phyloP scores from a whole-genome alignment of 2,329 filamentous ascomycete genomes.

The Fusarium falciforme region DNA sequence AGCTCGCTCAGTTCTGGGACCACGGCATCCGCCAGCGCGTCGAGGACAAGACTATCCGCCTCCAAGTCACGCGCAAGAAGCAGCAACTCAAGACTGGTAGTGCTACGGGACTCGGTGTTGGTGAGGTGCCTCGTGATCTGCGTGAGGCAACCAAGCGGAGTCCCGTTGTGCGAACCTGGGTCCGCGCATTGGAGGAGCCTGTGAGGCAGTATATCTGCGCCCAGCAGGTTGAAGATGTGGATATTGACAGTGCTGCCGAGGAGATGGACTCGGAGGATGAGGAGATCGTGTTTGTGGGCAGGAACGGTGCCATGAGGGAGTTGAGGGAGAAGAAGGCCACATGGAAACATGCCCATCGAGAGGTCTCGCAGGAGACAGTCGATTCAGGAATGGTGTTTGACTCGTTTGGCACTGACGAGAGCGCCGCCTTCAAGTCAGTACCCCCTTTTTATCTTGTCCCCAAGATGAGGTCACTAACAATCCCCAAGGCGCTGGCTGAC shows the following conservation, averaged over 20 bases:
- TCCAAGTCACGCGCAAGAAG: conserved; percentile 58
- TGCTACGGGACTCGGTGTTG: conserved; percentile 59
- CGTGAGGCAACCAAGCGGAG: conserved; percentile 83
- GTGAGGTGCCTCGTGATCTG: conserved; percentile 81
- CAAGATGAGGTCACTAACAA: conserved; percentile 6
- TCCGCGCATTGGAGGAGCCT: conserved; percentile 87
- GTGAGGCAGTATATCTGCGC: conserved; percentile 80
- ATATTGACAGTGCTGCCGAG: conserved; percentile 47
- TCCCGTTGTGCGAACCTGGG: conserved; percentile 80
- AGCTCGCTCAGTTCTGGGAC: conserved; percentile 89
- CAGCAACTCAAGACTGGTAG: conserved; percentile 56
- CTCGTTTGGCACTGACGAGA: conserved; percentile 77
- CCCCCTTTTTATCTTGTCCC: not conserved
- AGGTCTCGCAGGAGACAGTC: conserved; percentile 69
- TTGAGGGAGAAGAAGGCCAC: conserved; percentile 49
- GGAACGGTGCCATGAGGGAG: conserved; percentile 68
- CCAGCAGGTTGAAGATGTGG: conserved; percentile 42
- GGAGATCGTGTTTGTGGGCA: conserved; percentile 90
- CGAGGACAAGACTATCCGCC: conserved; percentile 57
- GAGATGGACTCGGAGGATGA: conserved; percentile 72
- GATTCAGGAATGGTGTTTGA: conserved; percentile 81
- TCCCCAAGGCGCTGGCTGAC: conserved; percentile 85
- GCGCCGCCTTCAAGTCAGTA: conserved; percentile 83
- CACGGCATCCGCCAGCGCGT: conserved; percentile 61
- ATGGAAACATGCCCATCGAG: conserved; percentile 63